phyloP scores from a whole-genome alignment of 2,329 filamentous ascomycete species.

The Tympanopsis confertula region DNA sequence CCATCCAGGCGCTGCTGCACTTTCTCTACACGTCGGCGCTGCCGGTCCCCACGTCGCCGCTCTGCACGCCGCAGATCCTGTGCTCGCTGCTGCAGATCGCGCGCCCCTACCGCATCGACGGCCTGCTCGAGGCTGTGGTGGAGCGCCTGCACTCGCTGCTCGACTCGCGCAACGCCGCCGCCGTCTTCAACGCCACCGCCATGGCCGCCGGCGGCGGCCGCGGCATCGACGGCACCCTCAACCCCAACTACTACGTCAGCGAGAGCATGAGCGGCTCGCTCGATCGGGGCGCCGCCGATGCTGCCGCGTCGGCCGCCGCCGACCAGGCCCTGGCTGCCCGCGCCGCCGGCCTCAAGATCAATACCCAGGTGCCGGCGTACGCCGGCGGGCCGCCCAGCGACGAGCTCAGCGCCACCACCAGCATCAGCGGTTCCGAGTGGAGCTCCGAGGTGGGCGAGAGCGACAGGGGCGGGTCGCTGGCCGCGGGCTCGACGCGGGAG shows the following conservation, averaged over 20 bases:
- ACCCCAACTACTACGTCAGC: constrained; percentile 50
- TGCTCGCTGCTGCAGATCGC: constrained; percentile 91
- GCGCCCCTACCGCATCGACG: constrained; percentile 84
- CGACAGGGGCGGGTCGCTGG: constrained; percentile 22
- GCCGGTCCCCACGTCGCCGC: constrained; percentile 60
- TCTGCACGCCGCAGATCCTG: constrained; percentile 88
- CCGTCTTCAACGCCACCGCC: constrained; percentile 93
- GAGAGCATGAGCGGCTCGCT: constrained; percentile 14
- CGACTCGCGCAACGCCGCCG: constrained; percentile 86
- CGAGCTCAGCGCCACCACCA: constrained; percentile 36
- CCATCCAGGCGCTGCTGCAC: constrained; percentile 79
- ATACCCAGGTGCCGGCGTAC: constrained; percentile 26
- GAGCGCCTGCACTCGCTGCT: constrained; percentile 80
- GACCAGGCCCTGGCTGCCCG: constrained; percentile 18
- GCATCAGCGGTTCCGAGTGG: constrained; percentile 37
- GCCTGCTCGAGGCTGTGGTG: constrained; percentile 81
- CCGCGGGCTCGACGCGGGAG: constrained; percentile 32
- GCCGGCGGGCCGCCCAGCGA: constrained; percentile 28
- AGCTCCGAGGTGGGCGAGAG: constrained; percentile 23
- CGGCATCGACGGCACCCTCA: constrained; percentile 58
- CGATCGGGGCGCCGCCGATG: constrained; percentile 8
- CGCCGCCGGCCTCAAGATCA: constrained; percentile 32
- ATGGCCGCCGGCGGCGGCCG: constrained; percentile 94
- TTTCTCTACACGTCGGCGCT: constrained; percentile 88
- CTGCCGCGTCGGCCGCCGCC: constrained; percentile 14